Percentiles rank a stretch among this genome's conserved stretches.
These are phyloP conservation scores for Kokia cookei DNA, from an alignment of 441 rosid species.

Conservation along the genomic window DNA sequence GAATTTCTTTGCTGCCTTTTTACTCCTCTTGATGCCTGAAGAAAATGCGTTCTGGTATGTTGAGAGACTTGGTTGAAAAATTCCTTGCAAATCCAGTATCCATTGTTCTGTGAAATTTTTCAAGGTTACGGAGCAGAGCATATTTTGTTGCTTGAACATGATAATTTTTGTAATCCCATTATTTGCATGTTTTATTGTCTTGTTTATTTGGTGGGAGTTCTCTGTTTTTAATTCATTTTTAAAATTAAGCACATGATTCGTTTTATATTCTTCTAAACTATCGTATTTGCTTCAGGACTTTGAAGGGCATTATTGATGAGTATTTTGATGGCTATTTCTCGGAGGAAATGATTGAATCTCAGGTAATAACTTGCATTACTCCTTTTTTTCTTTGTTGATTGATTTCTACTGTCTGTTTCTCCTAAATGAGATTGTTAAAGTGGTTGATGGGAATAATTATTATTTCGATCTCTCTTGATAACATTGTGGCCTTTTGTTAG, in stretches of 20 bases:
- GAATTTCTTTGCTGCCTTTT: constrained; percentile 98
- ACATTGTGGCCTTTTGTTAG: constrained; percentile 36
- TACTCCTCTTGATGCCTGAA: constrained; percentile 97
- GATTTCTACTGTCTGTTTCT: background rate
- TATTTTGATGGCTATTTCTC: constrained; percentile 97
- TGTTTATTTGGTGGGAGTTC: background rate
- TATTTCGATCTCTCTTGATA: constrained; percentile 11
- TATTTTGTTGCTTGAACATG: background rate
- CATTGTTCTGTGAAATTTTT: background rate
- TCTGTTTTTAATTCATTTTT: background rate
- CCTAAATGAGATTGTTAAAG: background rate
- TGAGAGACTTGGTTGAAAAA: constrained; percentile 14
- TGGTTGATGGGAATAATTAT: constrained; percentile 8
- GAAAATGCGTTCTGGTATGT: constrained; percentile 99
- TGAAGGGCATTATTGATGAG: constrained; percentile 89
- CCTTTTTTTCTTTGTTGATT: constrained; percentile 2
- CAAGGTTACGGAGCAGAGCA: background rate
- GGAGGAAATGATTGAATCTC: constrained; percentile 98
- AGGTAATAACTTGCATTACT: constrained; percentile 42
- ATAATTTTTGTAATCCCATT: background rate
- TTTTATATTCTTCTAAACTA: constrained; percentile 6
- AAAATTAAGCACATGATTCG: background rate
- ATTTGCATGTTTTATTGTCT: background rate
- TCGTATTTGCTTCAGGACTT: constrained; percentile 50
- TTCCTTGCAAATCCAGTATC: constrained; percentile 1